Base-by-base conservation (phyloP, 257 asterid species). In the Nemophila menziesii region DNA sequence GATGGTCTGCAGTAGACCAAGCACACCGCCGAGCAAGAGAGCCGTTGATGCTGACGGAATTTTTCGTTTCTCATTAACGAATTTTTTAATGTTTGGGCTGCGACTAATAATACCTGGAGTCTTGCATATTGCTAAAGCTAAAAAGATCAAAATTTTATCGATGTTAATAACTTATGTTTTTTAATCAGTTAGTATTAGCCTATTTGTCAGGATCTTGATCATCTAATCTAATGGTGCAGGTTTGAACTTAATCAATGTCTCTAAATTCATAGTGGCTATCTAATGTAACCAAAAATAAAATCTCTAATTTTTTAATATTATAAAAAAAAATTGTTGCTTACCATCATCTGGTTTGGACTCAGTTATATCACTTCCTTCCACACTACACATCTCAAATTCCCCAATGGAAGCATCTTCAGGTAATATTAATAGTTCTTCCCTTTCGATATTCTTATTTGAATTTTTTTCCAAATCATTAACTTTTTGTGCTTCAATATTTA, bases 41-140 rank as follows among this genome's bases (percentile, higher is more conserved):
- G 96, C 94, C 13, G 99, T 81, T 20, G 96, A 90, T 12, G 94
- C 99, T 11, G 99, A 85, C 42, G 99, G 94, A 29, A 90, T 79
- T 39, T 61, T 46, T 1, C 93, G 60, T 16, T 79, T 79, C 37
- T 5, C 36, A 13, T 13, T 3, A 7, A 7, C 12, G 3, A 5
- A 2, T 29, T 2, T 29, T 2, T 29, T 29, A 10, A 51, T 57
- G 5, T 9, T 42, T 8, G 36, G 18, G 44, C 44, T 22, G 38
- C 14, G 59, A 49, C 26, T 7, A 5, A 40, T 57, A 22, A 18
- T 40, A 26, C 52, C 55, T 5, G 59, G 29, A 33, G 76, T 7
- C 51, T 62, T 62, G 45, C 69, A 52, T 22, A 46, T 26, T 4
- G 9, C 9, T 29, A 6, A 26, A 18, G 8, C 5, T 22, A 26